Conservation (phyloP, 352 stramenopile species). For the Ophiocytium majus region DNA sequence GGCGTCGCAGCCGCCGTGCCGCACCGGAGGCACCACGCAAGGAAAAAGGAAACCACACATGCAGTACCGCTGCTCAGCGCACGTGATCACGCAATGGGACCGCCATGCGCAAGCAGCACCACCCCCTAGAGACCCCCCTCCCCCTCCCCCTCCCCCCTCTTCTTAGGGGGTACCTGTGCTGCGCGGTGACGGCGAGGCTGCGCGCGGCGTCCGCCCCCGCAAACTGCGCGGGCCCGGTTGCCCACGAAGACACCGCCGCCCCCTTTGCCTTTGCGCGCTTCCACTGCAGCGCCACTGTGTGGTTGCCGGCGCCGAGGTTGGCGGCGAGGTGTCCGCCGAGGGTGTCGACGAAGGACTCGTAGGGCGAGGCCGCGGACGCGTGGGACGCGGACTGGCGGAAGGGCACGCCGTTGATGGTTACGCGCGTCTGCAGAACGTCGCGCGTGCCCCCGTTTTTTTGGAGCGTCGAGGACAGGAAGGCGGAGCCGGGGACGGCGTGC, state of each 20-base stretch:
- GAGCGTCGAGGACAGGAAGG: conserved; percentile 34
- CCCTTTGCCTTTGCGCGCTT: conserved; percentile 39
- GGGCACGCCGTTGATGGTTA: conserved; percentile 56
- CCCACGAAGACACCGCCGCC: conserved; percentile 51
- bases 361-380: conserved; percentile 53
- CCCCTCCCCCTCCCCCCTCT: neutral
- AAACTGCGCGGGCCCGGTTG: conserved; percentile 41
- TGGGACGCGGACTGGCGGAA: conserved; percentile 57
- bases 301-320: conserved; percentile 51
- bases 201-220: conserved; percentile 32
- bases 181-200: conserved; percentile 50
- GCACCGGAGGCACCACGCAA: neutral
- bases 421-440: conserved; percentile 48
- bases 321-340: conserved; percentile 55
- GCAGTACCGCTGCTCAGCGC: too few relatives aligned
- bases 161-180: conserved; percentile 23
- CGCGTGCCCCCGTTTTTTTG: conserved; percentile 34
- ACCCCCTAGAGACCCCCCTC: too few relatives aligned
- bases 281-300: conserved; percentile 59
- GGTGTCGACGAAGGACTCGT: conserved; percentile 55
- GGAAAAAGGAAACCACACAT: too few relatives aligned
- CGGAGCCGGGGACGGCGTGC: conserved; percentile 36
- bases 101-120: too few relatives aligned
- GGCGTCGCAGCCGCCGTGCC: neutral
- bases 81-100: too few relatives aligned